A percentile compares a stretch with the other conserved stretches of the same genome.
Conservation (phyloP, 306 rosid species). For the Cucumis cinereus region DNA sequence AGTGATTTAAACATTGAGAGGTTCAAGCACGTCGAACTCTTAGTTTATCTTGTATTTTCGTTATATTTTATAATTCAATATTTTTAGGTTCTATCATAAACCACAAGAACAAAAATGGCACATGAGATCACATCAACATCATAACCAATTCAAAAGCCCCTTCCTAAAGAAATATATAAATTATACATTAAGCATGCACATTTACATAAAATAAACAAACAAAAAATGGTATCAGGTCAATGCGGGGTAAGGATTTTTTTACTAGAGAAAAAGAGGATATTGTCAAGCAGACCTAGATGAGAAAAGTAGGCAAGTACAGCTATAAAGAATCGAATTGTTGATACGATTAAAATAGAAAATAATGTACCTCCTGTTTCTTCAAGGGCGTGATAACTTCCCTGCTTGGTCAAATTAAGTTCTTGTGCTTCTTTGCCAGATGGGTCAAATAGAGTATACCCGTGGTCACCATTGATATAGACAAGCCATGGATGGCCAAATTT, state of each 20-base stretch:
- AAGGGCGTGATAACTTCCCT: conserved; percentile 16
- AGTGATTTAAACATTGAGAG: too few relatives aligned
- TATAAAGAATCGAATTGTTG: background rate
- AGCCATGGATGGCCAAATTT: conserved; percentile 28
- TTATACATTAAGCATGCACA: background rate
- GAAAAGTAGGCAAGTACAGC: background rate
- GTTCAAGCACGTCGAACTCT: too few relatives aligned
- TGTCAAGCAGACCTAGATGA: background rate
- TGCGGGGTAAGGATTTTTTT: background rate
- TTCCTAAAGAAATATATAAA: background rate
- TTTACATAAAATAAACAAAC: background rate
- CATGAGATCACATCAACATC: background rate
- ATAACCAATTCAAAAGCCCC: background rate
- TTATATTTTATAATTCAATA: too few relatives aligned
- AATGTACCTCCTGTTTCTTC: conserved; percentile 65
- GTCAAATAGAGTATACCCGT: conserved; percentile 59
- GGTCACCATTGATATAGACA: conserved; percentile 65
- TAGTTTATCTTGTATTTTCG: too few relatives aligned
- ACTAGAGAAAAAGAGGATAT: background rate
- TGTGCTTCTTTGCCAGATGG: conserved; percentile 36
- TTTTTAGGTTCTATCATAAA: too few relatives aligned
- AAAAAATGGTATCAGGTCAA: background rate
- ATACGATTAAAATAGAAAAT: background rate
- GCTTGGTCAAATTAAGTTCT: conserved; percentile 26
- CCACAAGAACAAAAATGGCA: background rate